Base-by-base conservation (phyloP, 805 yeast species). In the Wickerhamomyces xylosicus region DNA sequence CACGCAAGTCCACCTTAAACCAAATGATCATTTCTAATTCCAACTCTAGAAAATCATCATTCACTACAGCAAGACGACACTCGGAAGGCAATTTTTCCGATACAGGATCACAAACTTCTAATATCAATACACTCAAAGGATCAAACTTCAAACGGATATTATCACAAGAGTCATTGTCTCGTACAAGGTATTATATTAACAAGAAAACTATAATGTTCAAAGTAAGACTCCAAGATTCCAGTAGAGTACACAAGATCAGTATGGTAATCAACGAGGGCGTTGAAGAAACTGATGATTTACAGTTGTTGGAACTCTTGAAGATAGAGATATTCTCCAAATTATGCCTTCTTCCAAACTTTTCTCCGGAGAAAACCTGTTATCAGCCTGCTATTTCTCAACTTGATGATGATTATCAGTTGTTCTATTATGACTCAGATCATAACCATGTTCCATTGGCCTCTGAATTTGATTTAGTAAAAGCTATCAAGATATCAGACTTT, bases 371-470 rank as follows among this genome's bases (percentile, higher is more conserved):
- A 21, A 21, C 10, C 25, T 10, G 10, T n/a, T 21, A 21, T 21
- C 9, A 21, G 6, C 38, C 44, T 15, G 33, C 41, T 1, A 44
- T 41, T n/a, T 31, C 31, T 1, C 50, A 58, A 6, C 34, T 39
- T 17, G 28, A 16, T 21, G 19, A 33, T 3, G 40, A 33, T 11
- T 41, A 44, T 39, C 62, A 61, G 17, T 38, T 66, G 10, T 56
- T 63, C 25, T 67, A 64, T 40, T 46, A 55, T 14, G 71, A 67
- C 38, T 63, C 61, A 25, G 70, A 63, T 20, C 56, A 54, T 2
- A 69, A 66, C 41, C 37, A 56, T 7, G 29, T 13, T 4, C 29
- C 29, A 25, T 25, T 25, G 29, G 14, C 8, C 14, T 10, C 29
- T 13, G 29, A 25, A 11, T 25, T 25, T 13, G 29, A 25, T 25